These are phyloP conservation scores for Tetradesmus lagerheimii DNA, from an alignment of 139 green algal genomes.

Conservation along the genomic window DNA sequence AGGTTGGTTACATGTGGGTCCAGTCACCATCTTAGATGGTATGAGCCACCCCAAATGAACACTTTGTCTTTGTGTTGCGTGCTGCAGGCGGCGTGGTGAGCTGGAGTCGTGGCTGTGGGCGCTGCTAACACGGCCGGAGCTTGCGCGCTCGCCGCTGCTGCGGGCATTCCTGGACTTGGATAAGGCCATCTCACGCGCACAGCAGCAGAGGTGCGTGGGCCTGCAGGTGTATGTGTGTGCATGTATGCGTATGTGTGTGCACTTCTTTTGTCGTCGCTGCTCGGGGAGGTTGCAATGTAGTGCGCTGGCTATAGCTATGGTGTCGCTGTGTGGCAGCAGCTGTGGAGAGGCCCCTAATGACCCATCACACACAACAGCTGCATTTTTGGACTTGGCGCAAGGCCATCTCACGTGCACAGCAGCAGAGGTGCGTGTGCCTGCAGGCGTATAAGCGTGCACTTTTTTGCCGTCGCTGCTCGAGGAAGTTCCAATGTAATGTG, in stretches of 20 bases:
- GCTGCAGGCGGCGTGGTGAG: conserved; percentile 63
- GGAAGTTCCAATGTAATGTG: too few species aligned
- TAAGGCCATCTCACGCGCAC: conserved; percentile 60
- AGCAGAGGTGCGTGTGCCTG: conserved; percentile 31
- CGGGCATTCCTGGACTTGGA: conserved; percentile 82
- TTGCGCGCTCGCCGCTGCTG: conserved; percentile 66
- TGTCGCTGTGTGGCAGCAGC: too few species aligned
- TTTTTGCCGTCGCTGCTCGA: too few species aligned
- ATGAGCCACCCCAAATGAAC: too few species aligned
- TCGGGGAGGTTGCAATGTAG: too few species aligned
- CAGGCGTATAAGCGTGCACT: too few species aligned
- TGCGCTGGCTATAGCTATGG: background rate
- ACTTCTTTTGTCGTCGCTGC: too few species aligned
- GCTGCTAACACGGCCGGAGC: conserved; percentile 63
- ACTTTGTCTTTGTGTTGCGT: background rate
- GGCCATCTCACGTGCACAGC: conserved; percentile 57
- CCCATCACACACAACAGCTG: too few species aligned
- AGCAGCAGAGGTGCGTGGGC: conserved; percentile 49
- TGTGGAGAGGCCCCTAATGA: too few species aligned
- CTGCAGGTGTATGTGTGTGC: background rate
- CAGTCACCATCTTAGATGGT: too few species aligned
- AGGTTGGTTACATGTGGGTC: too few species aligned
- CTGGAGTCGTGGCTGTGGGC: conserved; percentile 84
- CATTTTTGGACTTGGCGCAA: conserved; percentile 77
- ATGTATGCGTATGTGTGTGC: too few species aligned